Percentiles rank a stretch among this genome's conserved stretches.
Conservation (phyloP, 1,284 basidiomycete species). For the Cutaneotrichosporon mucoides region DNA sequence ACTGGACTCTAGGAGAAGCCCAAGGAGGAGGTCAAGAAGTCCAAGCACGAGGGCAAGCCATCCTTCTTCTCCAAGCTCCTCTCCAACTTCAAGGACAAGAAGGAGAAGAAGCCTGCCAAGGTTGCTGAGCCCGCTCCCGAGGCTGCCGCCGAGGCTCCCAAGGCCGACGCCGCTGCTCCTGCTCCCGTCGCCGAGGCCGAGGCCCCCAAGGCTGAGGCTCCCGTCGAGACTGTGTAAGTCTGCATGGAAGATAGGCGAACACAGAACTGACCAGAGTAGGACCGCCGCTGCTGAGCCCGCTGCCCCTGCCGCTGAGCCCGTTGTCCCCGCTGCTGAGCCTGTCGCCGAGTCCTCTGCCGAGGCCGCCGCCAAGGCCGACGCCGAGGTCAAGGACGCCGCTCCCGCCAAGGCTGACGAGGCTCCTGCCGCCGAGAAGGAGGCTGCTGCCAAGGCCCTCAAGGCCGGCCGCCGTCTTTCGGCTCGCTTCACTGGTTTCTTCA, state of each 20-base stretch:
- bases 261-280: too few species aligned
- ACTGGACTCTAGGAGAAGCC: conserved; percentile 6
- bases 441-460: conserved; percentile 32
- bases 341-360: too few species aligned
- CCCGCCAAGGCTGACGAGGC: neutral
- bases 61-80: conserved; percentile 23
- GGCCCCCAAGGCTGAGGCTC: conserved; percentile 29
- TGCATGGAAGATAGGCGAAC: too few species aligned
- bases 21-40: conserved; percentile 19
- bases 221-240: conserved; percentile 23
- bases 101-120: conserved; percentile 5
- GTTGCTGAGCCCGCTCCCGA: conserved; percentile 14
- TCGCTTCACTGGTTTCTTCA: conserved; percentile 38
- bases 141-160: conserved; percentile 5
- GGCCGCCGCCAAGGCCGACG: neutral
- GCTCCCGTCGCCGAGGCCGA: conserved; percentile 30
- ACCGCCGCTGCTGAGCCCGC: too few species aligned
- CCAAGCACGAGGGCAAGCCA: conserved; percentile 17
- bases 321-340: neutral
- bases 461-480: conserved; percentile 43
- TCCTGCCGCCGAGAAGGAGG: neutral
- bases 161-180: conserved; percentile 18
- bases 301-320: neutral
- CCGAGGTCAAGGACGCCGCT: too few species aligned
- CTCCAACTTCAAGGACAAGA: conserved; percentile 11